Conservation (phyloP, 2,329 filamentous ascomycete genomes). For the Fusarium agapanthi region DNA sequence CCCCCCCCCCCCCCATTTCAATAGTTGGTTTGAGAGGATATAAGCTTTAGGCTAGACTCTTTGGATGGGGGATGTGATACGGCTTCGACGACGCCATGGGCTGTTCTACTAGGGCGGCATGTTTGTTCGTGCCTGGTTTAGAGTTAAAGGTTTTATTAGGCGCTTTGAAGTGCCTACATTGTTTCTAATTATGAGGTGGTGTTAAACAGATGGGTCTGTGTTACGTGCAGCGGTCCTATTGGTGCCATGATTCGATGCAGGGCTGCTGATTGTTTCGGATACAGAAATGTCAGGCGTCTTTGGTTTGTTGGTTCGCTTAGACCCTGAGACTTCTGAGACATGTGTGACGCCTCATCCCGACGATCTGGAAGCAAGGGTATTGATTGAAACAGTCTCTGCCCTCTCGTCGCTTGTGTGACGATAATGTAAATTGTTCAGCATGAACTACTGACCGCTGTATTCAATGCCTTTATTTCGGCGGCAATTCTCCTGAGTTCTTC, state of each 20-base stretch:
- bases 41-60: constrained; percentile 26
- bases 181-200: background rate
- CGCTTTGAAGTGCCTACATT: background rate
- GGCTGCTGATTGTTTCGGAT: background rate
- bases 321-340: background rate
- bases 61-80: constrained; percentile 14
- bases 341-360: background rate
- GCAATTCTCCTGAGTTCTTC: background rate
- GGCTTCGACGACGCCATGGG: constrained; percentile 15
- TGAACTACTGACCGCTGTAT: background rate
- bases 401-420: background rate
- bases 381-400: background rate
- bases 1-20: background rate
- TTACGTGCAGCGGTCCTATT: background rate
- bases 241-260: background rate
- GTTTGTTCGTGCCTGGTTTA: background rate
- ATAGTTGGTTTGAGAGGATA: constrained; percentile 1
- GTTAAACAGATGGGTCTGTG: background rate
- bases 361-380: background rate
- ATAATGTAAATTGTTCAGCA: background rate
- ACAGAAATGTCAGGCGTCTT: background rate
- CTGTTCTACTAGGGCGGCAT: background rate
- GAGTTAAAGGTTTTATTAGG: background rate
- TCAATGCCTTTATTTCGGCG: background rate
- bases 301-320: background rate